Evolutionary conservation across 805 yeast genomes (phyloP).

Genomic region (Candida pseudofarinosa): DNA sequence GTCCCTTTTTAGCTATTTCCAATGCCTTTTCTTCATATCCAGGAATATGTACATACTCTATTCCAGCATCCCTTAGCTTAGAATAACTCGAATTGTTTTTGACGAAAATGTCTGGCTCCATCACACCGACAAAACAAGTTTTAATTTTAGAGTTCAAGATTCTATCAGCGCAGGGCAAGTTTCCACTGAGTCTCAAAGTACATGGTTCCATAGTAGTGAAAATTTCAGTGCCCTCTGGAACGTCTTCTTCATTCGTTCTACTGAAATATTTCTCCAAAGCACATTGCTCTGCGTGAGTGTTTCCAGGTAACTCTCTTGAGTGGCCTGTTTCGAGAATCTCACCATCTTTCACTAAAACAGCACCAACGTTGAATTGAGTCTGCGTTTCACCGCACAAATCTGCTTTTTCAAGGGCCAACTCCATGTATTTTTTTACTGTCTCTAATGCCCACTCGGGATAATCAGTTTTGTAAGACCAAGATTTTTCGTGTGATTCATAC

Average conservation of each 20-base stretch:
- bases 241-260: slow-evolving; percentile 27
- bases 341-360: slow-evolving; percentile 63
- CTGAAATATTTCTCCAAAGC: slow-evolving; percentile 72
- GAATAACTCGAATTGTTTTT: slow-evolving; percentile 61
- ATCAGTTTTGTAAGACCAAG: slow-evolving; percentile 74
- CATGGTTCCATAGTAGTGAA: slow-evolving; percentile 99
- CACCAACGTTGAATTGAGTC: slow-evolving; percentile 94
- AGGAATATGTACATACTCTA: slow-evolving; percentile 74
- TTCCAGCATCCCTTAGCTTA: slow-evolving; percentile 50
- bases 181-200: slow-evolving; percentile 82
- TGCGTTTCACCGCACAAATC: slow-evolving; percentile 73
- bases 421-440: slow-evolving; percentile 61
- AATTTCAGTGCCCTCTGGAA: slow-evolving; percentile 75
- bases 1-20: slow-evolving; percentile 71
- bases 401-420: slow-evolving; percentile 73
- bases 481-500: slow-evolving; percentile 55
- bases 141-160: slow-evolving; percentile 55
- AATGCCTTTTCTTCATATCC: slow-evolving; percentile 76
- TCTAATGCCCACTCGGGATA: slow-evolving; percentile 80
- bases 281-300: slow-evolving; percentile 97
- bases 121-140: slow-evolving; percentile 85
- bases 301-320: slow-evolving; percentile 88
- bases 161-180: slow-evolving; percentile 81
- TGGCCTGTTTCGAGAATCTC: slow-evolving; percentile 74
- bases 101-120: slow-evolving; percentile 90